These are phyloP conservation scores for Ganoderma sinense DNA, from an alignment of 1,284 basidiomycete genomes.

Conservation along the genomic window DNA sequence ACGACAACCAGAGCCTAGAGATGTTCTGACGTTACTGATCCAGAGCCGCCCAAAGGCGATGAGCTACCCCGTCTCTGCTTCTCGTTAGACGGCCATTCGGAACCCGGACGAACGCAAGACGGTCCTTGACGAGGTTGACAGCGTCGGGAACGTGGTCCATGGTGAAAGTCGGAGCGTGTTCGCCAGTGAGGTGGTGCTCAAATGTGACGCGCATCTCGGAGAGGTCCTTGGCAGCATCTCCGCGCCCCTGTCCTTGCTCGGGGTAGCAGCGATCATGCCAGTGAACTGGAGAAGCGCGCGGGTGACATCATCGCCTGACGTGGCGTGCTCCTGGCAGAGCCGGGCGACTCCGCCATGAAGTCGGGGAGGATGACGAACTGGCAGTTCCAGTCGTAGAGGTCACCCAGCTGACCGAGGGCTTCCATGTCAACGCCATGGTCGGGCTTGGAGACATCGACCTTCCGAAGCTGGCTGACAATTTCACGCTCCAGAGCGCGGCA, in stretches of 20 bases:
- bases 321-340: constrained; percentile 34
- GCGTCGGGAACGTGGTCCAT: constrained; percentile 74
- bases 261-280: constrained; percentile 80
- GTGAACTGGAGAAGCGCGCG: constrained; percentile 76
- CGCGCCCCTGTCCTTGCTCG: constrained; percentile 54
- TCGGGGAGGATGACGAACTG: constrained; percentile 48
- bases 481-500: constrained; percentile 58
- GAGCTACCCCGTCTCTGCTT: constrained; percentile 43
- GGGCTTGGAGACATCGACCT: constrained; percentile 24
- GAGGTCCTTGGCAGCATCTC: constrained; percentile 61
- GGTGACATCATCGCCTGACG: constrained; percentile 52
- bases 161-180: constrained; percentile 44
- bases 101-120: constrained; percentile 78
- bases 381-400: constrained; percentile 67
- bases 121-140: constrained; percentile 76
- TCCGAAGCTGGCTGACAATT: constrained; percentile 39
- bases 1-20: background rate
- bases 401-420: too few species aligned
- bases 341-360: constrained; percentile 37
- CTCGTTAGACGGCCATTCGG: constrained; percentile 48
- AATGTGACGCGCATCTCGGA: constrained; percentile 58
- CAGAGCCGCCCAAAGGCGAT: constrained; percentile 56
- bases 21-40: constrained; percentile 47
- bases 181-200: constrained; percentile 58
- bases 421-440: constrained; percentile 40